Percentiles rank a stretch among this genome's conserved stretches.
These are phyloP conservation scores for Phytophthora quininea DNA, from an alignment of 352 stramenopile species.

Conservation along the genomic window DNA sequence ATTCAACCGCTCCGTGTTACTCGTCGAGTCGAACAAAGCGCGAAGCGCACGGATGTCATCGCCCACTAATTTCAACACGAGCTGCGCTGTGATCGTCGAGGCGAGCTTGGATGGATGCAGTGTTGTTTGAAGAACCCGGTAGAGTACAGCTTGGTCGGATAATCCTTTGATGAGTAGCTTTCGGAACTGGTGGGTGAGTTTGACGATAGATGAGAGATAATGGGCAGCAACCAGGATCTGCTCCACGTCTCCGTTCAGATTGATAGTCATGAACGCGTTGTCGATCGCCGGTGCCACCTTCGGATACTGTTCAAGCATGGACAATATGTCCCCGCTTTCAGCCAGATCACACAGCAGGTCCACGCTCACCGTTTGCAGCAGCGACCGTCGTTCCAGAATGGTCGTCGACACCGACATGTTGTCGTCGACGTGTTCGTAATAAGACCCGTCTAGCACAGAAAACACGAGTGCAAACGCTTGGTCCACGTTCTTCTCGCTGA, in stretches of 20 bases:
- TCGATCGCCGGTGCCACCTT: conserved; percentile 59
- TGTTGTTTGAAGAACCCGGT: conserved; percentile 67
- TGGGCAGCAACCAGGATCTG: conserved; percentile 66
- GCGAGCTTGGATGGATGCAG: conserved; percentile 75
- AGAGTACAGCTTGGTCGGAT: conserved; percentile 65
- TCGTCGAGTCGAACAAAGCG: conserved; percentile 49
- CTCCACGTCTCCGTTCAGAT: conserved; percentile 67
- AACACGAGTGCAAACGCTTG: conserved; percentile 77
- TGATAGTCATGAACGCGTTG: conserved; percentile 60
- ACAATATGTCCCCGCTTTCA: conserved; percentile 59
- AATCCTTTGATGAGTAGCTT: conserved; percentile 62
- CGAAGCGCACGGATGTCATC: conserved; percentile 61
- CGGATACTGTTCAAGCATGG: conserved; percentile 53
- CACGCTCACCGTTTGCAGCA: conserved; percentile 66
- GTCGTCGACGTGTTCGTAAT: conserved; percentile 34
- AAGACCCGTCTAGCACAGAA: conserved; percentile 70
- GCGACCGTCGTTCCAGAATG: conserved; percentile 38
- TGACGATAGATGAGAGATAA: conserved; percentile 61
- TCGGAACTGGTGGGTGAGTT: conserved; percentile 65
- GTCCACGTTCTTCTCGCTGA: conserved; percentile 82
- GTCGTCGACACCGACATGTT: conserved; percentile 34
- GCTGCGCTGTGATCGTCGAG: conserved; percentile 50
- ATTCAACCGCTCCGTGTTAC: conserved; percentile 45
- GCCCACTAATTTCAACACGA: conserved; percentile 66
- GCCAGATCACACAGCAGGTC: conserved; percentile 76